Conservation (phyloP, 2,329 filamentous ascomycete genomes). For the Talaromyces sp. region DNA sequence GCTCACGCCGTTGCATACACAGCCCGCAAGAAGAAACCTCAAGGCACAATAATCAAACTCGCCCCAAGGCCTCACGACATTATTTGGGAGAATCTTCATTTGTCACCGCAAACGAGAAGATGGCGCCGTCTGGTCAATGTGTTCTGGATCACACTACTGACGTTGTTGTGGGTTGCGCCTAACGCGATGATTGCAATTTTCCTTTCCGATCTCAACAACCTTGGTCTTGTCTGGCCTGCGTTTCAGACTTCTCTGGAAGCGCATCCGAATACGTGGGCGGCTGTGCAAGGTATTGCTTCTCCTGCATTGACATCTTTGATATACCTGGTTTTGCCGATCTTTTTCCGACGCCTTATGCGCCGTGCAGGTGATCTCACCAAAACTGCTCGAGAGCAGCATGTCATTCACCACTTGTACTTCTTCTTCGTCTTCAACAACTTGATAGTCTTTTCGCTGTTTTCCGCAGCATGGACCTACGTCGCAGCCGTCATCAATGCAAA, state of each 20-base stretch:
- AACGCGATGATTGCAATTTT: conserved; percentile 96
- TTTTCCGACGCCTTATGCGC: conserved; percentile 83
- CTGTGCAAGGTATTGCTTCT: conserved; percentile 87
- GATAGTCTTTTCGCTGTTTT: conserved; percentile 89
- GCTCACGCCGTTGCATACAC: conserved; percentile 84
- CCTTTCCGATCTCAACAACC: conserved; percentile 76
- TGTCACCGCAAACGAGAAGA: conserved; percentile 65
- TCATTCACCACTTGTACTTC: conserved; percentile 82
- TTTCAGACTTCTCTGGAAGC: conserved; percentile 65
- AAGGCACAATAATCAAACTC: conserved; percentile 71
- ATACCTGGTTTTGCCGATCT: conserved; percentile 82
- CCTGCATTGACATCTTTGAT: conserved; percentile 83
- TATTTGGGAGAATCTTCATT: conserved; percentile 89
- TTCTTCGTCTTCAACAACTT: conserved; percentile 99
- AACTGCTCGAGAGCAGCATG: conserved; percentile 85
- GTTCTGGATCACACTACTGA: conserved; percentile 77
- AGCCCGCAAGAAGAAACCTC: conserved; percentile 73
- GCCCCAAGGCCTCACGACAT: conserved; percentile 87
- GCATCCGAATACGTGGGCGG: conserved; percentile 70
- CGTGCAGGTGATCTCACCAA: conserved; percentile 86
- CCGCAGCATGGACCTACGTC: conserved; percentile 72
- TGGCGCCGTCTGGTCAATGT: conserved; percentile 76
- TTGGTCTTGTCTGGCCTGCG: conserved; percentile 73
- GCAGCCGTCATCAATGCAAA: conserved; percentile 61
- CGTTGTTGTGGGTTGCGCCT: conserved; percentile 80